Evolutionary conservation across 2,329 filamentous ascomycete species (phyloP), one percentile per base, ranked within the genome.

Genomic region (Mycosphaerella arachidis): DNA sequence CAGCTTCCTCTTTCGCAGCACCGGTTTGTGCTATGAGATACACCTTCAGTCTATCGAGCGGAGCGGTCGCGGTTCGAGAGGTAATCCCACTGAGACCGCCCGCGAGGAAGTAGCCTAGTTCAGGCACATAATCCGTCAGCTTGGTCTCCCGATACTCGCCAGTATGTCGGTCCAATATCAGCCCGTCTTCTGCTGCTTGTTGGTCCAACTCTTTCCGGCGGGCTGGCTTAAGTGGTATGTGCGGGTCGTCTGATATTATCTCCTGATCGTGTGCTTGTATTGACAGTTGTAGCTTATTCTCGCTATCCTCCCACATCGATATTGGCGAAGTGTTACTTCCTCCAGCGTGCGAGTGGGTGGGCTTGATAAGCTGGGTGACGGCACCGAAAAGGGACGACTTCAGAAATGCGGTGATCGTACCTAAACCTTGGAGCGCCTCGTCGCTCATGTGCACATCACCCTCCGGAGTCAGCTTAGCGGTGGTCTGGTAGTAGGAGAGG

Each of bases 21-120:
- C 82, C 84, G 59, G 91, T 96, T 76, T 95, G 93, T 56, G 96
- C 93, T 70, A 99, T 94, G 56, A 99, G 85, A 75, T 96, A 97
- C 66, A 99, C 94, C 79, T 97, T 97, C 60, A 99, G 82, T 69
- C 94, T 91, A 79, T 99, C 94, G 76, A 99, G 87, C 61, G 94
- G 94, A 62, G 94, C 94, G 68, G 94, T 99, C 65, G 91, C 89
- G 73, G 94, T 97, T 73, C 94, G 88, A 73, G 93, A 97, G 70
- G 97, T 88, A 75, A 92, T 93, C 74, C 94, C 94, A 74, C 93
- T 92, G 74, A 96, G 82, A 76, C 92, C 94, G 81, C 94, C 94
- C 75, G 94, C 94, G 79, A 96, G 78, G 78, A 97, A 99, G 79
- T 97, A 99, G 84, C 94, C 94, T 96, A 89, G 83, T 86, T 91